A percentile compares a stretch with the other conserved stretches of the same genome.
Evolutionary conservation across 805 yeast species (phyloP).

Genomic region (Candida stauntonica): DNA sequence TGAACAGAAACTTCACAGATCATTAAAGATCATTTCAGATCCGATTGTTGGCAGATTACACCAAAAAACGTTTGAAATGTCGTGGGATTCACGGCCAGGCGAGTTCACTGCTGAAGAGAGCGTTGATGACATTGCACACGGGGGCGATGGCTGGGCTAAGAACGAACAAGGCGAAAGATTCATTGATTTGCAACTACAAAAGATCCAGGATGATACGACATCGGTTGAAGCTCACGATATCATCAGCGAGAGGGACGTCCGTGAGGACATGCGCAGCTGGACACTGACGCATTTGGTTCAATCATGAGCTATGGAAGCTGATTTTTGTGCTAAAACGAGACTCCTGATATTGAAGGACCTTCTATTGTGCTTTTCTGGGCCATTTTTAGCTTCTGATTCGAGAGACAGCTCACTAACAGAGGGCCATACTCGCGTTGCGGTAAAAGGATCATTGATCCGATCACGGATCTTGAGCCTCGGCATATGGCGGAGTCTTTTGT

Average conservation of each 20-base stretch:
- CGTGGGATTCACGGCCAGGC: constrained; percentile 56
- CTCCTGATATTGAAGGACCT: too few relatives aligned
- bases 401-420: too few relatives aligned
- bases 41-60: constrained; percentile 49
- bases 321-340: too few relatives aligned
- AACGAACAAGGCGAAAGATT: constrained; percentile 41
- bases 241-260: constrained; percentile 14
- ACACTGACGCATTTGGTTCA: constrained; percentile 17
- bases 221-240: not conserved
- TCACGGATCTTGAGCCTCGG: too few relatives aligned
- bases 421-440: too few relatives aligned
- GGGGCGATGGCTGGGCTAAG: constrained; percentile 65
- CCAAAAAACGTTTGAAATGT: constrained; percentile 49
- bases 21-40: constrained; percentile 31
- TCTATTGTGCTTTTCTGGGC: too few relatives aligned
- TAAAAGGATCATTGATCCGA: too few relatives aligned
- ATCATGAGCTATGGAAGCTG: too few relatives aligned
- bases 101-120: constrained; percentile 67
- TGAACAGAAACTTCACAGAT: constrained; percentile 13
- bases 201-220: not conserved
- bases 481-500: too few relatives aligned
- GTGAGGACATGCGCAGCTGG: constrained; percentile 42
- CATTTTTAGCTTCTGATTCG: too few relatives aligned
- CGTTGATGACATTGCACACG: constrained; percentile 67
- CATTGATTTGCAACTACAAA: constrained; percentile 31